Evolutionary conservation across 192 early-diverging fungal genomes (phyloP).

Genomic region (Blastocladiella britannica): DNA sequence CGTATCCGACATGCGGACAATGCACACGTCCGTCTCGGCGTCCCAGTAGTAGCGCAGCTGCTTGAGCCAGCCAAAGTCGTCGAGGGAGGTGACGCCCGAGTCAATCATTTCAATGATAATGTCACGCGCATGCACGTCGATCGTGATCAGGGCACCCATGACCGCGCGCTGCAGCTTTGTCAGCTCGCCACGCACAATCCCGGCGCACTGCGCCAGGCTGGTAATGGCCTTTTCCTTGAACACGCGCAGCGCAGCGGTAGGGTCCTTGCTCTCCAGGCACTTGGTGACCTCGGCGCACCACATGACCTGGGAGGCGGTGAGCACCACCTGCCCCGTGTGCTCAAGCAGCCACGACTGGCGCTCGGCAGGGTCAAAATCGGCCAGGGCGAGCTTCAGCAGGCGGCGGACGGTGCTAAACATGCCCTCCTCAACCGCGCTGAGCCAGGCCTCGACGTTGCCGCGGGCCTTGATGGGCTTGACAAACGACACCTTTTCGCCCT

Average conservation of each 20-base stretch:
- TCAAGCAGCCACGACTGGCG: conserved; percentile 30
- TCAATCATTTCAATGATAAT: conserved; percentile 24
- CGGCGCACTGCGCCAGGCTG: conserved; percentile 24
- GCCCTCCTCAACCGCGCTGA: conserved; percentile 35
- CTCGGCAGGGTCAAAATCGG: conserved; percentile 26
- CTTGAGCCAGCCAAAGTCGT: conserved; percentile 41
- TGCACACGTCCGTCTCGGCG: conserved; percentile 31
- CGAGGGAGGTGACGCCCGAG: conserved; percentile 15
- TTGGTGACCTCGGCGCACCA: conserved; percentile 31
- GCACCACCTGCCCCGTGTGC: conserved; percentile 32
- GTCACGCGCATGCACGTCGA: conserved; percentile 40
- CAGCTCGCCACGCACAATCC: conserved; percentile 36
- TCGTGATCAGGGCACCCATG: conserved; percentile 34
- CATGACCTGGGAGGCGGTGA: conserved; percentile 33
- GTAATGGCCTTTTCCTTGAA: conserved; percentile 22
- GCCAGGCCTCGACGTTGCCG: conserved; percentile 42
- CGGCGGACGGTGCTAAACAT: conserved; percentile 28
- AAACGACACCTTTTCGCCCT: conserved; percentile 32
- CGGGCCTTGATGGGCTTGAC: conserved; percentile 38
- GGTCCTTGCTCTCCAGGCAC: conserved; percentile 19
- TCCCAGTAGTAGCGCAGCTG: conserved; percentile 43
- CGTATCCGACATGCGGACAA: conserved; percentile 32
- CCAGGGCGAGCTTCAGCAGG: conserved; percentile 27
- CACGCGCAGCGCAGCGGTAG: conserved; percentile 11
- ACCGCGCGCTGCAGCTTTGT: conserved; percentile 32